Conservation (phyloP, 768 basidiomycete species). For the Asterophora lycoperdoides region DNA sequence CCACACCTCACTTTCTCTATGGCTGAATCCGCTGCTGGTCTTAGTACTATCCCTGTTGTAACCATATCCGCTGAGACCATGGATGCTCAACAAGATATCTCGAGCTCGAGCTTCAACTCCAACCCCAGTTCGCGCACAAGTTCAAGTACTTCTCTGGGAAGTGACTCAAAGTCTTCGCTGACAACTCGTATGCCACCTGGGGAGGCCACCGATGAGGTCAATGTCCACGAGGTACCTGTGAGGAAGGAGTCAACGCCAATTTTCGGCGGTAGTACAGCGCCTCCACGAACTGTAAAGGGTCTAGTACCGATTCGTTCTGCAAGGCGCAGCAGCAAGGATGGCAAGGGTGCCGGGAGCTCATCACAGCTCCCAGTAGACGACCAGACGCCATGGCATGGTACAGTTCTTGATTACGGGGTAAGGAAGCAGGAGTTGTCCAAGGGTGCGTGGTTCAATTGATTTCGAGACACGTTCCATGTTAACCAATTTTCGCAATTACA, state of each 20-base stretch:
- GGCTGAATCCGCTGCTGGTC: constrained; percentile 9
- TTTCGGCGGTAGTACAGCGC: background rate
- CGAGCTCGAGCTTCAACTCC: constrained; percentile 6
- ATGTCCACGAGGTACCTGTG: constrained; percentile 1
- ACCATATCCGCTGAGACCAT: constrained; percentile 3
- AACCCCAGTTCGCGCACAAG: no score
- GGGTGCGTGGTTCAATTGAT: background rate
- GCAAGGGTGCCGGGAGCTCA: background rate
- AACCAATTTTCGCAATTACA: background rate
- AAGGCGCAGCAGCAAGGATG: constrained; percentile 2
- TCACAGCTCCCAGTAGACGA: background rate
- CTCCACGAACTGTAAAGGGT: constrained; percentile 11
- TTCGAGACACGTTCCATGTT: background rate
- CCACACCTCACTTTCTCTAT: background rate
- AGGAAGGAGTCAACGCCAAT: background rate
- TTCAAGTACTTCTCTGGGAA: no score
- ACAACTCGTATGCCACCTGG: constrained; percentile 1
- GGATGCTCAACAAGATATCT: constrained; percentile 1
- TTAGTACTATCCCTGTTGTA: constrained; percentile 11
- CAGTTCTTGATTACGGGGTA: constrained; percentile 11
- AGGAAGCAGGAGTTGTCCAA: constrained; percentile 8
- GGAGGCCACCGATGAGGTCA: background rate
- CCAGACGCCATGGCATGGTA: constrained; percentile 12
- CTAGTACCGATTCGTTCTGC: constrained; percentile 1
- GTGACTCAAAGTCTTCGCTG: background rate